Base-by-base conservation (phyloP, 768 basidiomycete genomes). In the Candolleomyces eurysporus region DNA sequence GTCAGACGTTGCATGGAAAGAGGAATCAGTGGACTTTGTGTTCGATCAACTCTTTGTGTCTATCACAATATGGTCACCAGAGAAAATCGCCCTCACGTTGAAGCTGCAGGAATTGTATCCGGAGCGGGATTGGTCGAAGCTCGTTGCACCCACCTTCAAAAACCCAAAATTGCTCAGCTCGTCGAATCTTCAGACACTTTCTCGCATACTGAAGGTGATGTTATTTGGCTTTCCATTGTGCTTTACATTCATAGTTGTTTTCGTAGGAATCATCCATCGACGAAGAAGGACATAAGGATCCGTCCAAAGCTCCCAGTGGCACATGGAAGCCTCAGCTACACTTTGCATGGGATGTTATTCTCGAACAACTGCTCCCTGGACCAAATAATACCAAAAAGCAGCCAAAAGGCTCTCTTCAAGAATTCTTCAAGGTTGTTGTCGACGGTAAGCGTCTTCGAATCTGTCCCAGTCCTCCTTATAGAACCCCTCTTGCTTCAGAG, bases 261-360 rank as follows among this genome's bases (percentile, higher is more conserved):
- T 14, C 52, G 3, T 60, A 90, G 89, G 89, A 89, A 71, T 80
- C 82, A 16, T 77, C 79, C 8, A 68, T 76, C 5, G 84, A 86
- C 42, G 86, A 86, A 4, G 84, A 86, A 16, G 82, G 81, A 13
- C 69, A 69, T 2, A 73, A 84, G 49, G 80, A 82, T 46, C 67
- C 73, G 2, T 69, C 79, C 11, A 86, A 86, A 61, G 73, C 81
- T 2, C 78, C 79, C 11, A 74, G 80, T 40, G 84, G 84, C 40
- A 73, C 83, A 14, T 94, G 95, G 94, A 96, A 91, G 71, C 88
- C 95, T 59, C 89, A 94, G 69, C 79, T 96, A 48, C 96, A 97
- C 71, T 95, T 92, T 71, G 91, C 89, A 22, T 99, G 96, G 96
- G 85, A 87, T 63, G 76, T 88, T 61, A 83, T 98, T 52, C 76